phyloP scores from a whole-genome alignment of 1,284 basidiomycete species.

The Heterobasidion parviporum region DNA sequence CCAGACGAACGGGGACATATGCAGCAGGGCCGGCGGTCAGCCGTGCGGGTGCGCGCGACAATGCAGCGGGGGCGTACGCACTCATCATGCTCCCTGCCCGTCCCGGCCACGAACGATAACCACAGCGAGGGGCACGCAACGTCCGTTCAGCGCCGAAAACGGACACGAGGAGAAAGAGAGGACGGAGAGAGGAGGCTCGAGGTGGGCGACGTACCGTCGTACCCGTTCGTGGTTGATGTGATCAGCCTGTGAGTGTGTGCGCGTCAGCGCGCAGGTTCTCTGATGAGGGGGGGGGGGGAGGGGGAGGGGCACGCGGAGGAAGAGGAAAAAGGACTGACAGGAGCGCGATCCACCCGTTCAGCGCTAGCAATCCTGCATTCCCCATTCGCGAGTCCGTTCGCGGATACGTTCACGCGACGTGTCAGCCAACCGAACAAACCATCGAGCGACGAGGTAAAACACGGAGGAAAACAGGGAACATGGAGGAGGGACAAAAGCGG shows the following conservation, averaged over 20 bases:
- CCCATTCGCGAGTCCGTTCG: no score
- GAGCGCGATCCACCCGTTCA: constrained; percentile 59
- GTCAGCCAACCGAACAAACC: not conserved
- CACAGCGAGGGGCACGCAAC: no score
- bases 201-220: constrained; percentile 41
- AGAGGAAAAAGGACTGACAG: constrained; percentile 30
- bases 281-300: no score
- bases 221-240: constrained; percentile 67
- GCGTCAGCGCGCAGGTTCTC: not conserved
- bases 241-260: constrained; percentile 38
- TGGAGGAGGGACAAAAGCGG: not conserved
- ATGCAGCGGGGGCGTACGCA: constrained; percentile 7
- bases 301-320: no score
- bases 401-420: not conserved
- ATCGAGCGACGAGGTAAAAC: not conserved
- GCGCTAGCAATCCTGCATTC: constrained; percentile 32
- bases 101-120: no score
- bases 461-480: not conserved
- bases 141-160: no score
- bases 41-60: not conserved
- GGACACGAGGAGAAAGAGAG: no score
- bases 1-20: no score
- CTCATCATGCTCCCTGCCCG: constrained; percentile 55
- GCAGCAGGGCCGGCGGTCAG: no score
- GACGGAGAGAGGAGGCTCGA: no score